Evolutionary conservation across 2,329 filamentous ascomycete genomes (phyloP), one percentile per base, ranked within the genome.

Genomic region (Thelonectria discophora): DNA sequence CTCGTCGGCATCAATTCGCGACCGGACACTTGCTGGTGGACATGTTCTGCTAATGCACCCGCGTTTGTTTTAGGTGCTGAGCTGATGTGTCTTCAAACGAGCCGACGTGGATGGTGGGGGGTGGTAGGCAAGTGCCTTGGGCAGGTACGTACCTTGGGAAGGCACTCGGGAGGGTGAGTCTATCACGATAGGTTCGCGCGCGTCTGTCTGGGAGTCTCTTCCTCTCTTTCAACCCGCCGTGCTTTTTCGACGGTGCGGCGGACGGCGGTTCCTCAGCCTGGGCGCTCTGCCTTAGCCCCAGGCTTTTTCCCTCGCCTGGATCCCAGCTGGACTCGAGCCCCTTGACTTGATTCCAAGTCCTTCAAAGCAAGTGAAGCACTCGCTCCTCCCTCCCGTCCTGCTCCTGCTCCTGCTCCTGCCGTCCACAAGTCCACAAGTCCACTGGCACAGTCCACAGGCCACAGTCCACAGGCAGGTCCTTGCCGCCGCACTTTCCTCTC

Each of bases 401-500:
- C 24, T 7, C 7, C 24, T 59, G 49, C 3, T 60, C 50, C 56
- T 62, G 39, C 61, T 60, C 24, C 32, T 34, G 32, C 32, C 32
- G 32, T 34, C 32, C 32, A 34, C 32, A 34, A 34, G 32, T 34
- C 32, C 32, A 34, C 32, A 9, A 34, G 32, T 34, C 32, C 32
- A 34, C 32, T 24, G 24, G 24, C 24, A 24, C 24, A 24, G 24
- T 24, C 24, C 24, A 24, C 24, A 24, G 24, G 24, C 24, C 24
- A 24, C 9, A 34, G 32, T 34, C 32, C 32, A 34, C 32, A 4
- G 12, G 32, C 32, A 34, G 12, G 65, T 57, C 62, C 56, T 70
- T 70, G 68, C 68, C 68, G 67, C 66, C 65, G 62, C 53, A 60
- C 53, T 55, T 63, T 7, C 7, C 24, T 24, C 24, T 24, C 24